Evolutionary conservation across 192 early-diverging fungal species (phyloP), one percentile per base, ranked within the genome.

Genomic region (Podochytrium sp.): DNA sequence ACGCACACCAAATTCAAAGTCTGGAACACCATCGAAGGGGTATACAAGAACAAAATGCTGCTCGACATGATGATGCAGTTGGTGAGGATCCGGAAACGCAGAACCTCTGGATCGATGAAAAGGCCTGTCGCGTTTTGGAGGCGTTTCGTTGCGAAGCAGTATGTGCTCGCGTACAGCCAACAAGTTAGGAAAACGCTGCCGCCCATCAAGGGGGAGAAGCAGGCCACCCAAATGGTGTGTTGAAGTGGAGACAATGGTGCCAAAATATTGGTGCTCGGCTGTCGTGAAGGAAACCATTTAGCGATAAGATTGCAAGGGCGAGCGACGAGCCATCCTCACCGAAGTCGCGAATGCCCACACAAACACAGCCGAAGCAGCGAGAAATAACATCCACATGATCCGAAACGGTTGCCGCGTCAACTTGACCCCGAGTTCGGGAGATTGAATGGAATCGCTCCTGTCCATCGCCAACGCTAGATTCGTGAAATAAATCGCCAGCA

Each of bases 51-150:
- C 60, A 62, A 10, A 25, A 62, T 29, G 6, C 29, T 12, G n/a
- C 12, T 14, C 25, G 60, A 62, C 60, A 62, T 62, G 37, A 62
- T 32, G 37, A 62, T 62, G 37, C 60, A 62, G 10, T 12, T 12
- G 6, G 37, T 18, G 7, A 62, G 37, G 6, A 40, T 20, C 43
- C 20, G 7, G 7, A 7, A 12, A 7, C 20, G 43, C 43, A 12
- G 7, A 12, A 12, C 43, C 20, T 47, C 43, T 20, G 20, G 10
- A 12, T 47, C 10, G 43, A 20, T 12, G 10, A 47, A 20, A n/a
- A n/a, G n/a, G n/a, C n/a, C n/a, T 47, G 43, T 47, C 7, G 43
- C 7, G 10, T 47, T 47, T 47, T 7, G 10, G 10, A 47, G 20
- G 20, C 7, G 43, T 12, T 7, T 20, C 7, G 43, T 20, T 20